These are phyloP conservation scores for Cystobasidium slooffiae DNA, from an alignment of 1,284 basidiomycete species.

Conservation along the genomic window DNA sequence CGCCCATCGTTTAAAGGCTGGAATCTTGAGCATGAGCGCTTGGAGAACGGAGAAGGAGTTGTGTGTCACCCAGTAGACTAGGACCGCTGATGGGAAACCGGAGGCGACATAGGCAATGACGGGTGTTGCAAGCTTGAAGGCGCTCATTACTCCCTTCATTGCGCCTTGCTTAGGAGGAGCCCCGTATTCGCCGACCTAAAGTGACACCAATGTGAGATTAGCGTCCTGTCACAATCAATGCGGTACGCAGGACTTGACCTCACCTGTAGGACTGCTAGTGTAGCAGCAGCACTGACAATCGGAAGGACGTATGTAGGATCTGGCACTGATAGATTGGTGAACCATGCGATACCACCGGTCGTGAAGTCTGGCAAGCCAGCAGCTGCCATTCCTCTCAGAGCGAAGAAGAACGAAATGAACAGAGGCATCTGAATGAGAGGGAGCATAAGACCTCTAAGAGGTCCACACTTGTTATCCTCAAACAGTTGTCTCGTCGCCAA, in stretches of 20 bases:
- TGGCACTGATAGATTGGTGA: constrained; percentile 75
- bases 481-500: constrained; percentile 69
- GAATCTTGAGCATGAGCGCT: constrained; percentile 61
- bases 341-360: constrained; percentile 74
- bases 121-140: constrained; percentile 68
- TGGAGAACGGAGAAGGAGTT: constrained; percentile 63
- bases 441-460: constrained; percentile 65
- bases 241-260: constrained; percentile 53
- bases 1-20: constrained; percentile 61
- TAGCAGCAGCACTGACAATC: constrained; percentile 65
- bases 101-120: constrained; percentile 67
- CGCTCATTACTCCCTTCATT: constrained; percentile 73
- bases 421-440: constrained; percentile 77
- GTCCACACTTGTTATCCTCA: constrained; percentile 70
- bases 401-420: constrained; percentile 85
- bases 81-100: constrained; percentile 61
- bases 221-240: not conserved
- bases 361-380: constrained; percentile 74
- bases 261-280: constrained; percentile 75
- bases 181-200: constrained; percentile 67
- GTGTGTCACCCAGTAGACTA: constrained; percentile 66
- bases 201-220: constrained; percentile 24
- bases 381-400: constrained; percentile 71
- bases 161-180: constrained; percentile 63
- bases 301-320: constrained; percentile 84